Percentiles rank a stretch among this genome's conserved stretches.
These are phyloP conservation scores for Pouteria campechiana DNA, from an alignment of 179 eudicot genomes.

Conservation along the genomic window DNA sequence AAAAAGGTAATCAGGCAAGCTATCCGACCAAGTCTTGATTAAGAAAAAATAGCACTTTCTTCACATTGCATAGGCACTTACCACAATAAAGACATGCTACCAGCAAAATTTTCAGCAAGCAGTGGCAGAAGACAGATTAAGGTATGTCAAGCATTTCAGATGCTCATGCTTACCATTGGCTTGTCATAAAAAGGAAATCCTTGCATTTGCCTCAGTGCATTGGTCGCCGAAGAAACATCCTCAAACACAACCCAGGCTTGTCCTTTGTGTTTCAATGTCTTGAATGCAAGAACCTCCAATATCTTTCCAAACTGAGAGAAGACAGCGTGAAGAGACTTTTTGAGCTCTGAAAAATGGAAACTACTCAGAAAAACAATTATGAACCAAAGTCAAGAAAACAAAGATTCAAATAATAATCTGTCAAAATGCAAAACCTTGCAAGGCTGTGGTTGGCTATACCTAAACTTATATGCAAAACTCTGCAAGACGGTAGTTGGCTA, in stretches of 20 bases:
- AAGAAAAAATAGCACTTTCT: background rate
- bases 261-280: constrained; percentile 93
- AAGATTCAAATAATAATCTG: too few species aligned
- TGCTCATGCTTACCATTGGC: constrained; percentile 60
- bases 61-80: background rate
- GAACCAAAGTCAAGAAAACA: too few species aligned
- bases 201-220: constrained; percentile 87
- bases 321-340: constrained; percentile 76
- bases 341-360: constrained; percentile 40
- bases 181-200: constrained; percentile 91
- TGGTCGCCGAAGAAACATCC: constrained; percentile 70
- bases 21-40: too few species aligned
- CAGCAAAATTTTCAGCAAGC: background rate
- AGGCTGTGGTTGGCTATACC: too few species aligned
- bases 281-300: constrained; percentile 88
- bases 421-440: too few species aligned
- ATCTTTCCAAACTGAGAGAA: constrained; percentile 96
- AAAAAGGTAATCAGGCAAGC: too few species aligned
- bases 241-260: constrained; percentile 99
- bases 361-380: background rate
- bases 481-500: too few species aligned
- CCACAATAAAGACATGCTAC: background rate
- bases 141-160: background rate
- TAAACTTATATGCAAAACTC: too few species aligned
- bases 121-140: background rate